Percentiles rank a stretch among this genome's conserved stretches.
phyloP scores from a whole-genome alignment of 805 yeast genomes.

The Teunomyces lycoperdinae region DNA sequence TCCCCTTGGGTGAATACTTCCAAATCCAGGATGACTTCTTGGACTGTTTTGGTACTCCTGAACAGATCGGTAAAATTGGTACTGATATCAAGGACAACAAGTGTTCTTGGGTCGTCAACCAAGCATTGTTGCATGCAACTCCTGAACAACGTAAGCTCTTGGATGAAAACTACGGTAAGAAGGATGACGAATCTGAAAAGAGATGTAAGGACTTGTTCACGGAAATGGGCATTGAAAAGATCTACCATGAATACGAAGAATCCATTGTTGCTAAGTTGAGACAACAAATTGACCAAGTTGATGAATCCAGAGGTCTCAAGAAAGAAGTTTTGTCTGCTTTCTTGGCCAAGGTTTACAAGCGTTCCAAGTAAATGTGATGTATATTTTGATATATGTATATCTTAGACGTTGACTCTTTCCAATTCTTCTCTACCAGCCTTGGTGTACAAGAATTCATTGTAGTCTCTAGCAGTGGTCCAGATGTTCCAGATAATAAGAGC shows the following conservation, averaged over 20 bases:
- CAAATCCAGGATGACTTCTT: slow-evolving; percentile 97
- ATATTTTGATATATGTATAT: slow-evolving; percentile 5
- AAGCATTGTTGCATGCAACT: slow-evolving; percentile 75
- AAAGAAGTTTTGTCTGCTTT: slow-evolving; percentile 80
- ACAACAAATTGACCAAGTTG: slow-evolving; percentile 63
- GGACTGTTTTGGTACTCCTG: slow-evolving; percentile 97
- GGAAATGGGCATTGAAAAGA: slow-evolving; percentile 66
- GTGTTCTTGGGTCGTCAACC: slow-evolving; percentile 96
- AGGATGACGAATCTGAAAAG: slow-evolving; percentile 65
- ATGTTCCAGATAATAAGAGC: slow-evolving; percentile 77
- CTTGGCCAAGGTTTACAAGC: slow-evolving; percentile 88
- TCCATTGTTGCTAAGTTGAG: slow-evolving; percentile 61
- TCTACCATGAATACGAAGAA: slow-evolving; percentile 84
- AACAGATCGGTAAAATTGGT: slow-evolving; percentile 96
- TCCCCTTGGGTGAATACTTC: slow-evolving; percentile 97
- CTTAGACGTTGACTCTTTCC: slow-evolving; percentile 55
- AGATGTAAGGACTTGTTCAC: slow-evolving; percentile 69
- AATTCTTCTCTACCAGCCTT: slow-evolving; percentile 97
- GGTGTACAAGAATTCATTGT: slow-evolving; percentile 92
- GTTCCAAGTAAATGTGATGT: slow-evolving; percentile 61
- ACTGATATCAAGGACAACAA: slow-evolving; percentile 98
- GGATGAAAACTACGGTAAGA: slow-evolving; percentile 88
- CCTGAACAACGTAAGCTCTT: slow-evolving; percentile 79
- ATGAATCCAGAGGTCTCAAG: slow-evolving; percentile 93
- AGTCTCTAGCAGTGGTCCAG: slow-evolving; percentile 85